Base-by-base conservation (phyloP, 176 grass and related monocot genomes). In the Bromus sterilis region DNA sequence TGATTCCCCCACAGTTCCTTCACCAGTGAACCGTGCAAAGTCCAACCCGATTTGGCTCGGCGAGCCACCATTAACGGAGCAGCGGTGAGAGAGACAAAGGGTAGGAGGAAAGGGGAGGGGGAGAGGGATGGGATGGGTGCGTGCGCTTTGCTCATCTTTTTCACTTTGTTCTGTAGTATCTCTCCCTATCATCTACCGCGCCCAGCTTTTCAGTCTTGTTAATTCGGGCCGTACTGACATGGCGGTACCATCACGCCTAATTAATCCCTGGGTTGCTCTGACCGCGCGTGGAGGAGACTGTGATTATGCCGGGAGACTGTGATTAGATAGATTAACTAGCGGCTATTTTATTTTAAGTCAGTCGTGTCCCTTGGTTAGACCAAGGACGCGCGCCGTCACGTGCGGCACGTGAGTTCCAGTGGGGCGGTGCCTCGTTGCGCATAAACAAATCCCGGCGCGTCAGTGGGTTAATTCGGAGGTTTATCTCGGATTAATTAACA, bases 381-480 rank as follows among this genome's bases (percentile, higher is more conserved):
- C 20, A 60, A 59, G 85, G 65, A 42, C 80, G 73, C 18, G 28
- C 35, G 76, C 59, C 71, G 64, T 86, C 87, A 89, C 83, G 78
- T 89, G 83, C 73, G 71, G 73, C 87, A 89, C 78, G 87, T 89
- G 81, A 66, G 35, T 14, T 70, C 73, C 21, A 20, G 74, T 86
- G 83, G 88, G 88, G 88, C 83, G 88, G 88, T 89, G 83, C 88
- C 88, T 89, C 88, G 88, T 86, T 80, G 44, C 23, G 83, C 83
- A 66, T 89, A 89, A 89, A 89, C 88, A 86, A 86, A 86, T 39
- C 83, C 2, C 78, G 0, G 56, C 30, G 56, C 65, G 74, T 89
- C 83, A 86, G 83, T 89, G 83, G 78, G 74, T 57, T 89, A 82
- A 78, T 78, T 46, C 30, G 23, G 16, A 14, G 66, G 25, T 86